Base-by-base conservation (phyloP, 345 rosid genomes). In the Anacardium occidentale region DNA sequence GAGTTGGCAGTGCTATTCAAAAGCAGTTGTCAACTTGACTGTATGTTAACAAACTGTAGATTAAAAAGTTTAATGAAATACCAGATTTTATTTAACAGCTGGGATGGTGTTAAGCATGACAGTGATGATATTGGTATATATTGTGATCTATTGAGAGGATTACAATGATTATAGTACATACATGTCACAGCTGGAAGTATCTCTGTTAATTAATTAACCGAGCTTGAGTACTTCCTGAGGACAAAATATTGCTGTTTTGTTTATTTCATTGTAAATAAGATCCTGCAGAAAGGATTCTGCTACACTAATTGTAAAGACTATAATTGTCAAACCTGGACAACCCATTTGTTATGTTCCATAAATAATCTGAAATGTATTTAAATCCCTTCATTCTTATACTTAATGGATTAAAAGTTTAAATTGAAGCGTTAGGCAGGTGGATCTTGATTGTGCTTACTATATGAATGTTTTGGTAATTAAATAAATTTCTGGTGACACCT, bases 1-100 rank as follows among this genome's bases (percentile, higher is more conserved):
- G 56, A 17, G 1, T 65, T 7, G 18, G 24, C 51, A 40, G 57
- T 0, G 68, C 40, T 51, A 61, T 64, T 32, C 48, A 17, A 63
- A 29, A 18, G 69, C 42, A 64, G 32, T 47, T 55, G 66, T 53
- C 52, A 25, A 15, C 42, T 45, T 63, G 62, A 21, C 45, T 58
- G 3, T 26, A 12, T 40, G 10, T 66, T 63, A 17, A 34, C 40
- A 10, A 42, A 57, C 2, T 44, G 8, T 56, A 5, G 20, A 18
- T 14, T 0, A 59, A n/a, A 55, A 52, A 64, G 12, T 47, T 44
- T 21, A 44, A n/a, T 64, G 53, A 44, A 62, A 29, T 29, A 29
- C 32, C 14, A 26, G 9, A 9, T 51, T 44, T 24, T 11, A 24
- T 45, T 64, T 44, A 8, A 45, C 4, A 22, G 29, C 53, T 44